Evolutionary conservation across 805 yeast species (phyloP).

Genomic region (Priceomyces haplophilus): DNA sequence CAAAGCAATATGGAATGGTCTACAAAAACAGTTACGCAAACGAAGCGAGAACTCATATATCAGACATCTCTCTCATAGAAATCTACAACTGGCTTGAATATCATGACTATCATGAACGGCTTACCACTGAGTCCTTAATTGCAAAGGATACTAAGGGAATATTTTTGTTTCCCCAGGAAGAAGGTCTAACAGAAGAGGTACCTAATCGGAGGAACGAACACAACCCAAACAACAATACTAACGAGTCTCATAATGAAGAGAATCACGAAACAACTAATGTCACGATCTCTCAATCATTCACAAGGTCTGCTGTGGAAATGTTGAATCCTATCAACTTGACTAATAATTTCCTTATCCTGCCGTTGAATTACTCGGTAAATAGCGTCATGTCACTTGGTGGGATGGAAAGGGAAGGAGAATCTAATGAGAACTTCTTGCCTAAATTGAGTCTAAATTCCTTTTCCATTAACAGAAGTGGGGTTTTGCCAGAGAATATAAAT

Average conservation of each 20-base stretch:
- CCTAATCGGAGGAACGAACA: too few species aligned
- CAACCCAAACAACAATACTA: neutral
- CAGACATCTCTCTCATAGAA: conserved; percentile 15
- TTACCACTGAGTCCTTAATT: conserved; percentile 16
- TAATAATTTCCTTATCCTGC: conserved; percentile 36
- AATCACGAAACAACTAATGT: neutral
- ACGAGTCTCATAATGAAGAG: neutral
- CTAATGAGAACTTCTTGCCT: conserved; percentile 15
- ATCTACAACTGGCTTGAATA: conserved; percentile 33
- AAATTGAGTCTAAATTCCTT: neutral
- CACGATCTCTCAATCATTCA: conserved; percentile 4
- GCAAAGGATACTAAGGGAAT: conserved; percentile 14
- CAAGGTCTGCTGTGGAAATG: conserved; percentile 21
- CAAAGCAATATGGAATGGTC: conserved; percentile 34
- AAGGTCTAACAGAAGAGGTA: neutral
- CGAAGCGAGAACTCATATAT: conserved; percentile 6
- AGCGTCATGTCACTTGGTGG: conserved; percentile 27
- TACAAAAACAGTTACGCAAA: conserved; percentile 11
- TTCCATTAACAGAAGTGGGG: neutral
- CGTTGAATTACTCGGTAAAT: conserved; percentile 33
- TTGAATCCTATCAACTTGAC: conserved; percentile 35
- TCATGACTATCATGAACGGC: conserved; percentile 25
- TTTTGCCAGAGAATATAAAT: neutral
- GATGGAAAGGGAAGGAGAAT: neutral
- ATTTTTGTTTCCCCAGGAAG: conserved; percentile 6